Percentiles rank a stretch among this genome's conserved stretches.
These are phyloP conservation scores for Kodamaea ohmeri DNA, from an alignment of 1,139 yeast species.

Conservation along the genomic window DNA sequence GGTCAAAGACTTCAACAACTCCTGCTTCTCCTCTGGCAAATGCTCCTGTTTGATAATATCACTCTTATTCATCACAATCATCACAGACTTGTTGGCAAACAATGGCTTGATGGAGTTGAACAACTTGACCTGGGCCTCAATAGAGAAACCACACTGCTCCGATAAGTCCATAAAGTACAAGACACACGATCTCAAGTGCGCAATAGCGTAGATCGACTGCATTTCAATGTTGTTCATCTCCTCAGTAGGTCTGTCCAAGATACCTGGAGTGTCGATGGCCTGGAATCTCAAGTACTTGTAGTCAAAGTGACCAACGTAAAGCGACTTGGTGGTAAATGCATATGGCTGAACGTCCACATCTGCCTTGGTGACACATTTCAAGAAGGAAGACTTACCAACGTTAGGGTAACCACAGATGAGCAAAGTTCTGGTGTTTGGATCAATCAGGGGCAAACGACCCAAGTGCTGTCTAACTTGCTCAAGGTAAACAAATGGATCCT, in stretches of 20 bases:
- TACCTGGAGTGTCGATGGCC: conserved; percentile 99
- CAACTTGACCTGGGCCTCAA: conserved; percentile 94
- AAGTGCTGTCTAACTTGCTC: conserved; percentile 99
- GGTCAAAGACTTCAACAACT: conserved; percentile 59
- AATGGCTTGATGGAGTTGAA: conserved; percentile 96
- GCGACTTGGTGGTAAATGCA: conserved; percentile 94
- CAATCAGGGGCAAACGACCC: conserved; percentile 97
- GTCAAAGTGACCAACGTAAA: conserved; percentile 96
- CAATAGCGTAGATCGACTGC: conserved; percentile 98
- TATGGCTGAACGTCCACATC: conserved; percentile 99
- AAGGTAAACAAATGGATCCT: conserved; percentile 87
- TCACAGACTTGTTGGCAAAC: conserved; percentile 93
- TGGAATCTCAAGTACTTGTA: conserved; percentile 96
- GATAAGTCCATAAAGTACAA: conserved; percentile 96
- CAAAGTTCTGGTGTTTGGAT: conserved; percentile 96
- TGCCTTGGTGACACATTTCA: conserved; percentile 91
- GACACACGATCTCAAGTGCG: conserved; percentile 94
- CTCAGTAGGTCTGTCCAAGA: conserved; percentile 96
- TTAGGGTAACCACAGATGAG: conserved; percentile 98
- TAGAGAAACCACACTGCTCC: conserved; percentile 97
- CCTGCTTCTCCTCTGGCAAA: conserved; percentile 73
- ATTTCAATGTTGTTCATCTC: conserved; percentile 99
- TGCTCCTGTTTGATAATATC: conserved; percentile 88
- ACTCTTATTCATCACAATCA: conserved; percentile 92
- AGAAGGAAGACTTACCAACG: conserved; percentile 96